phyloP scores from a whole-genome alignment of 2,329 filamentous ascomycete genomes.

The Lachnellula willkommii region DNA sequence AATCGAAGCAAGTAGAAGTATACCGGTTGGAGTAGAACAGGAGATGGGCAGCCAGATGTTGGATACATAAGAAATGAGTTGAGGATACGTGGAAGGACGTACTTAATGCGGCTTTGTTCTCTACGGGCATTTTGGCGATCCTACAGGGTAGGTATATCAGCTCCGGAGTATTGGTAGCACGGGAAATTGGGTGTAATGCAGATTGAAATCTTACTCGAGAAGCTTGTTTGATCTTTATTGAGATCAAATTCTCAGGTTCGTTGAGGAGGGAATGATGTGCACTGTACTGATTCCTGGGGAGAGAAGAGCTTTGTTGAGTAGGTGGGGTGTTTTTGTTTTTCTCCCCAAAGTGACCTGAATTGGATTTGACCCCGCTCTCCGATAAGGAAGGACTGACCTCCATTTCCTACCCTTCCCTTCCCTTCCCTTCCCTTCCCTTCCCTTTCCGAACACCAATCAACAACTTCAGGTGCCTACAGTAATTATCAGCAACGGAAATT shows the following conservation, averaged over 20 bases:
- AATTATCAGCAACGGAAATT: not conserved
- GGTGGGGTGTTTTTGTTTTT: constrained; percentile 21
- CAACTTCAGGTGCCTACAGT: not conserved
- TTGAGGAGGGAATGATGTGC: not conserved
- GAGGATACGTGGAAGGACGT: constrained; percentile 36
- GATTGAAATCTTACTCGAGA: no score
- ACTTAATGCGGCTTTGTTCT: constrained; percentile 67
- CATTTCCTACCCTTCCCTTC: not conserved
- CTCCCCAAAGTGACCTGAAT: not conserved
- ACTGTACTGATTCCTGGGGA: no score
- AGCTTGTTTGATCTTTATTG: not conserved
- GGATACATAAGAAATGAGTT: constrained; percentile 5
- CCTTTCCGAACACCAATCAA: constrained; percentile 4
- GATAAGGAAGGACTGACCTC: constrained; percentile 7
- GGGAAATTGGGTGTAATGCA: not conserved
- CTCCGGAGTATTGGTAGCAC: constrained; percentile 2
- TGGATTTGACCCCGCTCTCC: constrained; percentile 15
- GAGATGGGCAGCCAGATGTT: not conserved
- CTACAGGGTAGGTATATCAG: constrained; percentile 20
- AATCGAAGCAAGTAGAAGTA: not conserved
- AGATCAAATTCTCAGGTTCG: not conserved
- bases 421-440: not conserved
- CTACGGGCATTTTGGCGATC: constrained; percentile 53
- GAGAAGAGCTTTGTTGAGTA: constrained; percentile 6
- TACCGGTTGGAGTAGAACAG: not conserved